These are phyloP conservation scores for Zoysia matrella DNA, from an alignment of 202 grass and related monocot genomes.

Conservation along the genomic window DNA sequence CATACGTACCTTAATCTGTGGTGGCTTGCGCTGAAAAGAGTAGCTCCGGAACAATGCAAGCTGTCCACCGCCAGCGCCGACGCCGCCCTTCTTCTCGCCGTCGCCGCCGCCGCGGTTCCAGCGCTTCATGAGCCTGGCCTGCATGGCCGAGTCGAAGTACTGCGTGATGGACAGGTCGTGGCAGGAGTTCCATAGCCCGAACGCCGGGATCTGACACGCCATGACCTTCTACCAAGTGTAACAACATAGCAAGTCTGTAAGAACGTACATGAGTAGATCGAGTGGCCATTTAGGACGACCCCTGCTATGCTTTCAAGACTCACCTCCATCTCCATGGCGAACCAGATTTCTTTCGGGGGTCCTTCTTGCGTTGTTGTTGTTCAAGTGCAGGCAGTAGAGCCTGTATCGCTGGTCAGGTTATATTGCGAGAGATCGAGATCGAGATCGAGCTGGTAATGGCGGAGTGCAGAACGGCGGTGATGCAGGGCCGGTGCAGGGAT, in stretches of 20 bases:
- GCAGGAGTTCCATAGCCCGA: constrained; percentile 79
- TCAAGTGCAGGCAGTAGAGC: not conserved
- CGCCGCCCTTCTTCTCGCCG: not conserved
- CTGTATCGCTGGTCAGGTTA: not conserved
- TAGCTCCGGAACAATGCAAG: constrained; percentile 32
- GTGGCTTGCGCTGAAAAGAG: constrained; percentile 35
- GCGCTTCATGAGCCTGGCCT: constrained; percentile 56
- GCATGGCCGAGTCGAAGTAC: constrained; percentile 75
- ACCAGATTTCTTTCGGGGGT: not conserved
- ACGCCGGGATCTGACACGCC: constrained; percentile 59
- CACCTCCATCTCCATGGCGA: constrained; percentile 56
- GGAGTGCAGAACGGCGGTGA: not conserved
- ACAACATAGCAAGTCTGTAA: not conserved
- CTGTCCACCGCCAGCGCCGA: too few relatives aligned
- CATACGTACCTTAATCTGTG: too few relatives aligned
- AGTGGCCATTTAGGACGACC: not conserved
- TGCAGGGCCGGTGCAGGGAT: constrained; percentile 20
- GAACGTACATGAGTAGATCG: not conserved
- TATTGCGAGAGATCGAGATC: too few relatives aligned
- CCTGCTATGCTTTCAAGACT: not conserved
- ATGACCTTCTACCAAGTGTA: constrained; percentile 40
- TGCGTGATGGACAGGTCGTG: constrained; percentile 70
- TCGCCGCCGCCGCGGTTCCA: constrained; percentile 13
- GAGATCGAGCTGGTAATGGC: not conserved
- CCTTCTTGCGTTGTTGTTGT: too few relatives aligned